Base-by-base conservation (phyloP, 2,329 filamentous ascomycete genomes). In the Aspergillus caelatus region DNA sequence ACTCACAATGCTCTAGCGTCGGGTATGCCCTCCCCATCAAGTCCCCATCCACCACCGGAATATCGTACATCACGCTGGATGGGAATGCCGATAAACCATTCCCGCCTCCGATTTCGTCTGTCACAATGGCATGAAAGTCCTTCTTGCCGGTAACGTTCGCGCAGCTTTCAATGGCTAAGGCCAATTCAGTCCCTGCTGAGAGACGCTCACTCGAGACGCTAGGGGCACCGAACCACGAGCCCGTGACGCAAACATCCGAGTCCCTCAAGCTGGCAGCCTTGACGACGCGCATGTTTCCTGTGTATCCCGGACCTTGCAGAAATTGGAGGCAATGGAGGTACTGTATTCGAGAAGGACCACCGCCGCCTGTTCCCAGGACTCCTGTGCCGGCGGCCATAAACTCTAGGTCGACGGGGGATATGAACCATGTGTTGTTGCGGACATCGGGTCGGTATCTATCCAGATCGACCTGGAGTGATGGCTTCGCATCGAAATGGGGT, bases 1-100 rank as follows among this genome's bases (percentile, higher is more conserved):
- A 60, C 65, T 52, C 50, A 67, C 67, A 57, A n/a, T 70, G 66
- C n/a, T 65, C 65, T 26, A 68, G 58, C 8, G 63, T 68, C 1
- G 81, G 81, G 66, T 81, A 83, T 8, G 80, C 81, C 21, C 80
- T 71, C 11, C 81, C 81, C 81, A 83, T 83, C 71, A 80, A 78
- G 62, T 83, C 81, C 4, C 77, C 80, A 58, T 83, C 81, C 4
- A 82, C 74, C 26, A 78, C 77, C 0, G 80, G 79, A 11, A 80
- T 68, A 50, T 80, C 73, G 52, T 73, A 74, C 26, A 69, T 63
- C 41, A 67, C 71, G 50, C 71, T 67, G 8, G 66, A 71, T 45
- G 65, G 74, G 66, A 68, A 73, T 32, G 62, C 75, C 57, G 67
- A 67, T 19, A 76, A 52, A 1, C 81, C 80, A 64, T 82, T 82